Conservation (phyloP, 208 protist genomes). For the Balamuthia mandrillaris region DNA sequence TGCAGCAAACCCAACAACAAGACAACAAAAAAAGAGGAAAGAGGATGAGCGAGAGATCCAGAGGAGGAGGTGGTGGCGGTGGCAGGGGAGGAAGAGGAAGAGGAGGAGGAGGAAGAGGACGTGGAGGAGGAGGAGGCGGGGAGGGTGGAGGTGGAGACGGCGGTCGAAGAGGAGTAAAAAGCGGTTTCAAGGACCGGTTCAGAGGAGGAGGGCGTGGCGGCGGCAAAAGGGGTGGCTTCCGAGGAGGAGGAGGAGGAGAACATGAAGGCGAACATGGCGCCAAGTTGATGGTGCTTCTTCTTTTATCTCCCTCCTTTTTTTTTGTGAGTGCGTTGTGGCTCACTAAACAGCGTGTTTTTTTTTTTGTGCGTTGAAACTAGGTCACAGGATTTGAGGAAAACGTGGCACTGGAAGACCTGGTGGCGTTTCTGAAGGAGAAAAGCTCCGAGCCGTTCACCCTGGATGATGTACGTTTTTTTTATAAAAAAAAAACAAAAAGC, state of each 20-base stretch:
- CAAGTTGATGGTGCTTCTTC: slow-evolving; percentile 20
- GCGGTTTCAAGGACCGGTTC: too few relatives aligned
- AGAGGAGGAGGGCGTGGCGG: too few relatives aligned
- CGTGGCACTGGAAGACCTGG: slow-evolving; percentile 4
- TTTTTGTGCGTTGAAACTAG: not conserved
- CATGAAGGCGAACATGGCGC: slow-evolving; percentile 16
- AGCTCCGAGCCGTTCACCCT: not conserved
- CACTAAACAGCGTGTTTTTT: not conserved
- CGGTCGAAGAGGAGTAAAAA: too few relatives aligned
- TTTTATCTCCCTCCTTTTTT: not conserved
- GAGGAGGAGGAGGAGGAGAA: slow-evolving; percentile 2
- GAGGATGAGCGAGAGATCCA: too few relatives aligned
- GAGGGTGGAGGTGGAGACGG: too few relatives aligned
- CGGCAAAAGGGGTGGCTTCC: not conserved
- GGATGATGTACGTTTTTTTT: not conserved
- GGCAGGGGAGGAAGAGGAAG: not conserved
- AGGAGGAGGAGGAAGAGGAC: slow-evolving; percentile 6
- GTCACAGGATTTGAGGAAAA: not conserved
- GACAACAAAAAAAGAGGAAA: too few relatives aligned
- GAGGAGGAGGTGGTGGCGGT: too few relatives aligned
- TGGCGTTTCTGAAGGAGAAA: slow-evolving; percentile 20
- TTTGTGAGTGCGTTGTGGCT: not conserved
- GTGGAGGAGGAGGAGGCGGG: too few relatives aligned
- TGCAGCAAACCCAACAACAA: too few relatives aligned
- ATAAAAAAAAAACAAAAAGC: not conserved